A percentile compares a stretch with the other conserved stretches of the same genome.
These are phyloP conservation scores for Eutrema salsugineum DNA, from an alignment of 441 rosid species.

Conservation along the genomic window DNA sequence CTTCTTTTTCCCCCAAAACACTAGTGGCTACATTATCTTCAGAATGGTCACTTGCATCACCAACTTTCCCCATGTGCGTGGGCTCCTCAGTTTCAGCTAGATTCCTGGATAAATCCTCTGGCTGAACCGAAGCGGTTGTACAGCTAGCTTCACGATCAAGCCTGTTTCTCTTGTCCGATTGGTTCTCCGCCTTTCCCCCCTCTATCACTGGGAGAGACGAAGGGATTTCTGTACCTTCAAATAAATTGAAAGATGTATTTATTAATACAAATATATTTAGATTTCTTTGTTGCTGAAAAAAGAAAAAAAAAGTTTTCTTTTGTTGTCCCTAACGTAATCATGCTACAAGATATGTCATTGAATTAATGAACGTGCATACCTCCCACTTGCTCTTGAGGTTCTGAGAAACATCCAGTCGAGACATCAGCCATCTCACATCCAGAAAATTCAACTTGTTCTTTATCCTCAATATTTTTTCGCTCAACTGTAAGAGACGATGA, in stretches of 20 bases:
- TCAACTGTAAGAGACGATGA: background rate
- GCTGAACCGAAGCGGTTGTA: background rate
- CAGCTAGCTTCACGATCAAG: background rate
- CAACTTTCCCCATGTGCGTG: background rate
- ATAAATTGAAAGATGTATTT: background rate
- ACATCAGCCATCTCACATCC: background rate
- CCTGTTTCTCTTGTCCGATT: background rate
- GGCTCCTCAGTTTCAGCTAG: background rate
- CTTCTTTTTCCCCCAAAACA: background rate
- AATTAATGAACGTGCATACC: constrained; percentile 1
- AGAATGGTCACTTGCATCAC: background rate
- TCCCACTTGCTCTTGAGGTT: background rate
- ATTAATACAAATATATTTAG: background rate
- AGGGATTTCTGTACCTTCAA: constrained; percentile 5
- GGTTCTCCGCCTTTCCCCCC: constrained; percentile 4
- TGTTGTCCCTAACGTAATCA: background rate
- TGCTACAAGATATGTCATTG: background rate
- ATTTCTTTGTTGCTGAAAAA: background rate
- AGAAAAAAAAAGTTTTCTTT: background rate
- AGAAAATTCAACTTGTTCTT: constrained; percentile 5
- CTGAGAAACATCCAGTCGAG: background rate
- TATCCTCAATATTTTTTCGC: background rate
- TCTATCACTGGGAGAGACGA: background rate
- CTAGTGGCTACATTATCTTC: background rate
- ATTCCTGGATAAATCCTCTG: background rate